A percentile compares a stretch with the other conserved stretches of the same genome.
These are phyloP conservation scores for Blastocystis sp. DNA, from an alignment of 352 stramenopile genomes.

Conservation along the genomic window DNA sequence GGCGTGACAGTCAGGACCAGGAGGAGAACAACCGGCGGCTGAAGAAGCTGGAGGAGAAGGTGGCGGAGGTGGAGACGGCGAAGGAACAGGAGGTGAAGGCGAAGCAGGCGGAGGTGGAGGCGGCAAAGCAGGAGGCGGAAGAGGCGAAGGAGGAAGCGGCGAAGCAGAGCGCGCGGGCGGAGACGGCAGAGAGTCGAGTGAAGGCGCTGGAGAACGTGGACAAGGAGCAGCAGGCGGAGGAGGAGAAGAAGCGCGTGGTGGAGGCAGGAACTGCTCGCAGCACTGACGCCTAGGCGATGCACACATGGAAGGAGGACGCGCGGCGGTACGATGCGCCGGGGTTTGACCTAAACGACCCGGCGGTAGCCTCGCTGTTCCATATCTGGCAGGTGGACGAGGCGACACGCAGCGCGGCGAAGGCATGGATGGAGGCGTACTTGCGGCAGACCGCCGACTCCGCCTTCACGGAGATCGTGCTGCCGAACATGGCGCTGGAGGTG, in stretches of 20 bases:
- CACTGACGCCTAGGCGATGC: background rate
- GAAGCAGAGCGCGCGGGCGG: background rate
- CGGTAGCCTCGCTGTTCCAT: constrained; percentile 26
- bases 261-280: background rate
- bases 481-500: constrained; percentile 40
- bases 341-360: constrained; percentile 19
- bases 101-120: background rate
- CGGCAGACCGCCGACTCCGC: background rate
- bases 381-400: constrained; percentile 41
- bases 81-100: background rate
- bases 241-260: constrained; percentile 46
- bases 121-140: background rate
- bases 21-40: constrained; percentile 16
- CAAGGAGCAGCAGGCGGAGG: constrained; percentile 1
- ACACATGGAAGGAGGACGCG: constrained; percentile 6
- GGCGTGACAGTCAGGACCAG: constrained; percentile 25
- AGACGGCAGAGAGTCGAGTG: background rate
- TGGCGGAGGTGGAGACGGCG: background rate
- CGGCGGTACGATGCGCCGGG: constrained; percentile 41
- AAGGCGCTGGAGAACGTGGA: constrained; percentile 33
- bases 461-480: constrained; percentile 21
- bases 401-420: background rate
- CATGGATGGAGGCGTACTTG: constrained; percentile 48
- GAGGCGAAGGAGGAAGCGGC: background rate
- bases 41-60: background rate